Evolutionary conservation across 306 rosid genomes (phyloP).

Genomic region (Acacia crassicarpa): DNA sequence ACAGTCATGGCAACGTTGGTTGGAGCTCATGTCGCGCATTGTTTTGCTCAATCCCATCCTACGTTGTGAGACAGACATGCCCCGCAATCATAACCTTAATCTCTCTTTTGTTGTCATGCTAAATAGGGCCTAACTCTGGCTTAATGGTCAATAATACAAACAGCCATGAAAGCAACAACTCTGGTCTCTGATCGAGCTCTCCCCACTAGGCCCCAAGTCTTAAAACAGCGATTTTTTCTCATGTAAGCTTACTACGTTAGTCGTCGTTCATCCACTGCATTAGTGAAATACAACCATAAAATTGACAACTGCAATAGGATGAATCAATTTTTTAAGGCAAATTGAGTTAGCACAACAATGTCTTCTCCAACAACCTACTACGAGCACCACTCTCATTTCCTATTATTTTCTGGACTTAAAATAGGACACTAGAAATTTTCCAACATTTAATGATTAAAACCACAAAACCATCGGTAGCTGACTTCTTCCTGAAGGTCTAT

Average conservation of each 20-base stretch:
- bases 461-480: background rate
- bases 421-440: background rate
- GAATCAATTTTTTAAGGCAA: background rate
- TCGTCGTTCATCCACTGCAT: background rate
- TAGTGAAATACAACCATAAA: background rate
- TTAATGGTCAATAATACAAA: background rate
- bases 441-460: background rate
- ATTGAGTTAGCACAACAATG: background rate
- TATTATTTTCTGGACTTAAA: background rate
- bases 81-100: background rate
- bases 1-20: slow-evolving; percentile 28
- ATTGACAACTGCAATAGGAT: background rate
- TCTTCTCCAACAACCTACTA: background rate
- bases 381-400: background rate
- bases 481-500: background rate
- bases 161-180: background rate
- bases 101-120: background rate
- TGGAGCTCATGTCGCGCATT: background rate
- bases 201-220: background rate
- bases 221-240: background rate
- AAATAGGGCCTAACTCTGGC: background rate
- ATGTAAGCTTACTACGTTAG: background rate
- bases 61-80: background rate
- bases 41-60: slow-evolving; percentile 8
- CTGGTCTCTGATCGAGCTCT: too few relatives aligned